phyloP scores from a whole-genome alignment of 2,329 filamentous ascomycete species.

The Sporothrix brunneoviolacea region DNA sequence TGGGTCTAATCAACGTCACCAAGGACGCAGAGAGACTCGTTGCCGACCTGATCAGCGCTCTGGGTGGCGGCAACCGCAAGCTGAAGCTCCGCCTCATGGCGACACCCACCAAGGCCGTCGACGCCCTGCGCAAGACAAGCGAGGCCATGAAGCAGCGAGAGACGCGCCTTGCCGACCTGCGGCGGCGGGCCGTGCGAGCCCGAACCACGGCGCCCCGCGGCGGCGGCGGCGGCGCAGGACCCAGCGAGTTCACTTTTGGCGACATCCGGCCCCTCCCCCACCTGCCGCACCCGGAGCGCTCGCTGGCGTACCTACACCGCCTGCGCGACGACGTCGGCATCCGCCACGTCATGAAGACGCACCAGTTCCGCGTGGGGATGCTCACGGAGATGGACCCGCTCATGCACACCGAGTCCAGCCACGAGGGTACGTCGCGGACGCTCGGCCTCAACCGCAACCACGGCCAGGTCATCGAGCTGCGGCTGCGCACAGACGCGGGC shows the following conservation, averaged over 20 bases:
- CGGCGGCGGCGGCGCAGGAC: constrained; percentile 39
- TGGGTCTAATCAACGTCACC: constrained; percentile 23
- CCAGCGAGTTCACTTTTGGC: constrained; percentile 65
- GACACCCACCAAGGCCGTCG: constrained; percentile 21
- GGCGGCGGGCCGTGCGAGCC: not conserved
- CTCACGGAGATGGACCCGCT: constrained; percentile 94
- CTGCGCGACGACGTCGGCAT: constrained; percentile 82
- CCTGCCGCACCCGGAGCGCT: constrained; percentile 68
- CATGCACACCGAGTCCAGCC: constrained; percentile 63
- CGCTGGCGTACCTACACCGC: constrained; percentile 64
- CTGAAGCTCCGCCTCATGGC: constrained; percentile 26
- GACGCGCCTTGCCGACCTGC: constrained; percentile 10
- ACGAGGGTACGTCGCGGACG: constrained; percentile 67
- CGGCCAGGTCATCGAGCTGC: constrained; percentile 84
- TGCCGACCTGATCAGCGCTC: constrained; percentile 18
- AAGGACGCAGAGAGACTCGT: constrained; percentile 22
- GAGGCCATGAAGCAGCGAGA: constrained; percentile 14
- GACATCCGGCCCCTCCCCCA: constrained; percentile 67
- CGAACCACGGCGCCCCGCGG: constrained; percentile 26
- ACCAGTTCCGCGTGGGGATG: constrained; percentile 76
- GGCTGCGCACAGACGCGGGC: constrained; percentile 86
- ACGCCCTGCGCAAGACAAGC: constrained; percentile 20
- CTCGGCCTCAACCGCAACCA: constrained; percentile 81
- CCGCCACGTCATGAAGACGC: constrained; percentile 71
- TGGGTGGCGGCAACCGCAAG: not conserved